Evolutionary conservation across 2,329 filamentous ascomycete species (phyloP).

Genomic region (Diplodia seriata): DNA sequence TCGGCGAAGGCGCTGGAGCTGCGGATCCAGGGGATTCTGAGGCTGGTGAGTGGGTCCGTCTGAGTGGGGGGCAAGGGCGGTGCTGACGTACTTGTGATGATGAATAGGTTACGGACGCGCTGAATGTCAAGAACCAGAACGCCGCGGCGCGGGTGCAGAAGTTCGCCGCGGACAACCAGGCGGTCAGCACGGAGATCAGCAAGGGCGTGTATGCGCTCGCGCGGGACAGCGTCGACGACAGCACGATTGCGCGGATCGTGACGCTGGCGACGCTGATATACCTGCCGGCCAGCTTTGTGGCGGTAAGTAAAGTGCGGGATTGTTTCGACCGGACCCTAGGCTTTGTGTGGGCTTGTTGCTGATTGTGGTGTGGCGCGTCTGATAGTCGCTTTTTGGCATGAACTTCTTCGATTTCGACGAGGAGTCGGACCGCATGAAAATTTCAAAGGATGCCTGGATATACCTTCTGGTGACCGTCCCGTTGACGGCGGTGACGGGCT

Average conservation of each 20-base stretch:
- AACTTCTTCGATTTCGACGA: conserved; percentile 25
- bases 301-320: no score
- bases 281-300: conserved; percentile 24
- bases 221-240: conserved; percentile 19
- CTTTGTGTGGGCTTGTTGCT: no score
- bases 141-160: conserved; percentile 5
- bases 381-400: conserved; percentile 25
- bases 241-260: conserved; percentile 13
- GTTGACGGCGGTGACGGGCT: conserved; percentile 20
- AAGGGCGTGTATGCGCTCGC: conserved; percentile 22
- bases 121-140: conserved; percentile 25
- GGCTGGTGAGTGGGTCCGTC: no score
- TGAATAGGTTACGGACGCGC: conserved; percentile 14
- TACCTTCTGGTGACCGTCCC: conserved; percentile 16
- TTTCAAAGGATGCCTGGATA: conserved; percentile 15
- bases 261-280: conserved; percentile 22
- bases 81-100: no score
- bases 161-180: conserved; percentile 10
- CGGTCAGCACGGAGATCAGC: conserved; percentile 19
- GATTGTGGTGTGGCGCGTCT: no score
- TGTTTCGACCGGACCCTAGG: no score
- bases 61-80: no score
- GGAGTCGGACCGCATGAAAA: background rate
- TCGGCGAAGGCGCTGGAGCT: background rate
- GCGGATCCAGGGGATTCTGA: no score